Evolutionary conservation across 805 yeast genomes (phyloP).

Genomic region (Zygoascus biomembranicola): DNA sequence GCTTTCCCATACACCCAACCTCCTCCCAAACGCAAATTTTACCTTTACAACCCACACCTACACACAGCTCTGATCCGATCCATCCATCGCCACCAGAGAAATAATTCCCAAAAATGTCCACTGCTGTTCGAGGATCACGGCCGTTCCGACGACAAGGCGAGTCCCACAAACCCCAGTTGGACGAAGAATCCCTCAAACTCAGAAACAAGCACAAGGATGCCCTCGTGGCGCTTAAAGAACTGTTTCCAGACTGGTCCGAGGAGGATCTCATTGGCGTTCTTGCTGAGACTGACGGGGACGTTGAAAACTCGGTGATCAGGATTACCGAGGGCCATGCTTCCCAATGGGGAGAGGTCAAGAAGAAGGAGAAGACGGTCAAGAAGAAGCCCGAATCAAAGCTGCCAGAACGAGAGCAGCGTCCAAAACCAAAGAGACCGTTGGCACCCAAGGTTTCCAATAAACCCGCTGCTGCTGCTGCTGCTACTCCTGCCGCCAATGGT

Average conservation of each 20-base stretch:
- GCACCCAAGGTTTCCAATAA: conserved; percentile 1
- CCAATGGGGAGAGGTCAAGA: conserved; percentile 91
- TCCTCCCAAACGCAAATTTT: neutral
- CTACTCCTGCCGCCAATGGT: neutral
- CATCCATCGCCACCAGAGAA: neutral
- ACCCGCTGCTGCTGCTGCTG: conserved; percentile 5
- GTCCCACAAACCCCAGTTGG: conserved; percentile 11
- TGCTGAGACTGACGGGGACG: conserved; percentile 60
- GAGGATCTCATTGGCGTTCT: conserved; percentile 75
- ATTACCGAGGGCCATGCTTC: conserved; percentile 85
- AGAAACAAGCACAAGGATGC: conserved; percentile 27
- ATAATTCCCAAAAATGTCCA: neutral
- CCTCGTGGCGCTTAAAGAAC: conserved; percentile 57
- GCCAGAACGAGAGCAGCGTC: conserved; percentile 1
- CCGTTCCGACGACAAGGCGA: neutral
- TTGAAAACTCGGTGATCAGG: conserved; percentile 74
- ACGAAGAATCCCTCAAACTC: conserved; percentile 26
- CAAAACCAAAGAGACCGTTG: conserved; percentile 3
- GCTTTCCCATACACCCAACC: too few relatives aligned
- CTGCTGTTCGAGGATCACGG: neutral
- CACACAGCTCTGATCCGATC: neutral
- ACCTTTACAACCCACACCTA: neutral
- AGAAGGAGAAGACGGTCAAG: conserved; percentile 23
- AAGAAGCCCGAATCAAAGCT: conserved; percentile 18
- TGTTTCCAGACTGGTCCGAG: conserved; percentile 91